Conservation (phyloP, 331 rosid genomes). For the Quercus phellos region DNA sequence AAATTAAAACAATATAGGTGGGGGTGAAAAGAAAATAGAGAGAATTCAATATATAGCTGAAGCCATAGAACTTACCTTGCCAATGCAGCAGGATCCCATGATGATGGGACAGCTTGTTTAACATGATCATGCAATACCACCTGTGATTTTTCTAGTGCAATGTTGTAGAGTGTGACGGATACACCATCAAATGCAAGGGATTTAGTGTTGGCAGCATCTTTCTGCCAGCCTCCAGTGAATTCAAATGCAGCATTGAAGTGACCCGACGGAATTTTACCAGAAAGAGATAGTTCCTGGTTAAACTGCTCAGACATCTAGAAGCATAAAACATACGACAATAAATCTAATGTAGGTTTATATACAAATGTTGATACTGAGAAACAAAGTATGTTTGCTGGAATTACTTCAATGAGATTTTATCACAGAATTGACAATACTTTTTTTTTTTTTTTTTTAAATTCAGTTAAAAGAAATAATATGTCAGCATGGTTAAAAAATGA, state of each 20-base stretch:
- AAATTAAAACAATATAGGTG: too few relatives aligned
- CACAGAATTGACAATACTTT: not conserved
- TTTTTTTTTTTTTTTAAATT: not conserved
- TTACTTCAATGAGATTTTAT: not conserved
- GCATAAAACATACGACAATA: not conserved
- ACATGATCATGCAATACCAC: slow-evolving; percentile 53
- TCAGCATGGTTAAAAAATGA: too few relatives aligned
- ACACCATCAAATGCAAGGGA: slow-evolving; percentile 78
- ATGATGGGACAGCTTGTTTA: slow-evolving; percentile 70
- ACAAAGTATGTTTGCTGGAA: not conserved
- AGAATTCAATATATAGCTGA: not conserved
- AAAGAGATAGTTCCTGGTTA: slow-evolving; percentile 65
- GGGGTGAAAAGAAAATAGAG: not conserved
- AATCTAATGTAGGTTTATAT: not conserved
- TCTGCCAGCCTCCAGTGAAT: slow-evolving; percentile 68
- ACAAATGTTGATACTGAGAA: not conserved
- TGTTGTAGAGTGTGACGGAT: slow-evolving; percentile 52
- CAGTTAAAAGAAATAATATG: not conserved
- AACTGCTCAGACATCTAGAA: slow-evolving; percentile 82
- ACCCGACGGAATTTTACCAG: slow-evolving; percentile 82
- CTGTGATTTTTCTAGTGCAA: slow-evolving; percentile 71
- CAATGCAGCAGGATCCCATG: slow-evolving; percentile 84
- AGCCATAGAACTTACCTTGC: slow-evolving; percentile 47
- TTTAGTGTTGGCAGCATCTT: slow-evolving; percentile 78
- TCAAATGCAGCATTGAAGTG: slow-evolving; percentile 75